Base-by-base conservation (phyloP, 768 basidiomycete genomes). In the Pilatotrama ljubarskyi region DNA sequence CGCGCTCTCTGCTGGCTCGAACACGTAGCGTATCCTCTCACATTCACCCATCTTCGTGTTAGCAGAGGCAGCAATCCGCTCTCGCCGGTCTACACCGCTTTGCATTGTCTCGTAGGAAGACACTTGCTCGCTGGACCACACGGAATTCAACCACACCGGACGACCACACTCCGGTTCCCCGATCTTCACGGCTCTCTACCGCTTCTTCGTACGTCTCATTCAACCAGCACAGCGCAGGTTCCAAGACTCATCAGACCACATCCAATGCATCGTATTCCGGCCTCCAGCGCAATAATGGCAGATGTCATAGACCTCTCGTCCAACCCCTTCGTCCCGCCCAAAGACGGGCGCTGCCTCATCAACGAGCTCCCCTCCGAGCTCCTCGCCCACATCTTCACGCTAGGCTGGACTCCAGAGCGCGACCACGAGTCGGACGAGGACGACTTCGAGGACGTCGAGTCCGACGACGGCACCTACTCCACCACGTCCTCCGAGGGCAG, bases 331-430 rank as follows among this genome's bases (percentile, higher is more conserved):
- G 46, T 59, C 24, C 52, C 68, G 9, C 68, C 68, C 22, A 44
- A 35, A 13, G 55, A 62, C 48, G 66, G 64, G 2, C 63, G 62
- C 43, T 70, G 65, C 29, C 66, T 71, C 46, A 74, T 84, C 53
- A 73, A 81, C 66, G 66, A 74, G 5, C 76, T 87, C 48, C 85
- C 86, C 29, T 78, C 83, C 52, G 87, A 88, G 64, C 75, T 88
- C 51, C 74, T 88, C 56, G 73, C 81, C 18, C 74, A 81, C 43
- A 80, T 76, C 18, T 75, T 75, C 62, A 60, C 55, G 36, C 58
- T 47, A 32, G 44, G 51, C 32, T 51, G 50, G 42, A 51, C 50
- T 1, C 57, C 50, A 5, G 57, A 52, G 17, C 49, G 57, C 42
- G 50, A 51, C 41, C 26, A 75, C 8, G 72, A 71, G 49, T 43